Percentiles rank a stretch among this genome's conserved stretches.
Evolutionary conservation across 108 stramenopile species (phyloP).

Genomic region (Nitzschia sp.): DNA sequence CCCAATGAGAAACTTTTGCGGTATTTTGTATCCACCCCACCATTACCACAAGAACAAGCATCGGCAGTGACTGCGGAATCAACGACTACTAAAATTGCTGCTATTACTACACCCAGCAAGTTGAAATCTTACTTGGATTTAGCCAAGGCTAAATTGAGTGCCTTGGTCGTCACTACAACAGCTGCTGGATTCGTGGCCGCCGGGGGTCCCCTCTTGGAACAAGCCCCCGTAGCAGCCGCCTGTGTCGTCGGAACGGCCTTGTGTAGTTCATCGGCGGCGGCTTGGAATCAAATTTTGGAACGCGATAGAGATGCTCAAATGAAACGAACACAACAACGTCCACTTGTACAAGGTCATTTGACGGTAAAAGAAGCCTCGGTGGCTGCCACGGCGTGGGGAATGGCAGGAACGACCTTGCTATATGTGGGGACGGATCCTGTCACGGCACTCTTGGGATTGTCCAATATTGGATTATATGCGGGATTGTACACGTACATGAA

Average conservation of each 20-base stretch:
- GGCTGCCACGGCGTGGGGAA: slow-evolving; percentile 76
- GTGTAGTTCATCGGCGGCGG: slow-evolving; percentile 90
- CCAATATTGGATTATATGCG: slow-evolving; percentile 94
- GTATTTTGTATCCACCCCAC: too few relatives aligned
- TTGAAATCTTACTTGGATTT: slow-evolving; percentile 59
- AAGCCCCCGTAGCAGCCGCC: slow-evolving; percentile 50
- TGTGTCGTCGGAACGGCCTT: slow-evolving; percentile 91
- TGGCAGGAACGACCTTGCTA: slow-evolving; percentile 75
- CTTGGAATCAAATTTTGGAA: slow-evolving; percentile 94
- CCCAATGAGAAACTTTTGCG: too few relatives aligned
- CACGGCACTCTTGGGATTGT: slow-evolving; percentile 86
- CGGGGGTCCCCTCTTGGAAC: slow-evolving; percentile 77
- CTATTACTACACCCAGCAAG: slow-evolving; percentile 12
- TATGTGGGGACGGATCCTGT: slow-evolving; percentile 88
- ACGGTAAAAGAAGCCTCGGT: slow-evolving; percentile 55
- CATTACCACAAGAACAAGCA: too few relatives aligned
- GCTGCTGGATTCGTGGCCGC: slow-evolving; percentile 92
- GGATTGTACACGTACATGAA: slow-evolving; percentile 98
- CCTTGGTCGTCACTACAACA: slow-evolving; percentile 91
- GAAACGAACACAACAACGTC: slow-evolving; percentile 93
- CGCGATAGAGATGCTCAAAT: slow-evolving; percentile 77
- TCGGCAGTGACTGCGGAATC: too few relatives aligned
- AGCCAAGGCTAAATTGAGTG: slow-evolving; percentile 80
- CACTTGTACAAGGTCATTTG: slow-evolving; percentile 81
- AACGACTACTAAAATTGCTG: too few relatives aligned